Evolutionary conservation across 1,284 basidiomycete genomes (phyloP).

Genomic region (Cryptococcus sp.): DNA sequence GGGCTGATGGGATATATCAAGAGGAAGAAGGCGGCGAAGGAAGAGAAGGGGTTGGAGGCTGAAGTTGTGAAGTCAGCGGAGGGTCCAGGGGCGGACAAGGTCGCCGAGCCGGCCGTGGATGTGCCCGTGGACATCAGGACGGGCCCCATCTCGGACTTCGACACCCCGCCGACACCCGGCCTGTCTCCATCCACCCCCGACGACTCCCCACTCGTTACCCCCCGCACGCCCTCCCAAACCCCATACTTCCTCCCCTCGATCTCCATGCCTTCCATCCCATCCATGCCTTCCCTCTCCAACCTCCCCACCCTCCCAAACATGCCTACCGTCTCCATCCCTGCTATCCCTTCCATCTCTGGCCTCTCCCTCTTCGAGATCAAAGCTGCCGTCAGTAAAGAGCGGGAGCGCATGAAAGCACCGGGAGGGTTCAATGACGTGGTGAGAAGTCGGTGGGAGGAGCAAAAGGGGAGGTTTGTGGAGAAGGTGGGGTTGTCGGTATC

Average conservation of each 20-base stretch:
- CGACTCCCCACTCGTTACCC: constrained; percentile 44
- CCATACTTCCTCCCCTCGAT: constrained; percentile 18
- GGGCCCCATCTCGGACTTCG: too few relatives aligned
- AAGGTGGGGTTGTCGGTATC: background rate
- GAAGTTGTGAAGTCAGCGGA: background rate
- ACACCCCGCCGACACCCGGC: background rate
- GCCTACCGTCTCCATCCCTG: constrained; percentile 17
- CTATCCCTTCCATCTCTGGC: constrained; percentile 8
- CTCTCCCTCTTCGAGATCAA: constrained; percentile 14
- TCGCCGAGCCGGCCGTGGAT: background rate
- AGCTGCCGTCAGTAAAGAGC: constrained; percentile 12
- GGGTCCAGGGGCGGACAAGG: background rate
- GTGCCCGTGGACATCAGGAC: background rate
- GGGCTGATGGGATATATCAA: constrained; percentile 57
- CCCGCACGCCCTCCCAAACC: constrained; percentile 32
- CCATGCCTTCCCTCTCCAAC: constrained; percentile 7
- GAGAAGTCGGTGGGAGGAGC: constrained; percentile 36
- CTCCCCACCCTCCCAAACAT: constrained; percentile 12
- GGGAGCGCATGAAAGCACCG: background rate
- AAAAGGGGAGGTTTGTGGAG: constrained; percentile 30
- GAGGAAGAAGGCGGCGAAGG: constrained; percentile 27
- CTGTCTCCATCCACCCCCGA: constrained; percentile 27
- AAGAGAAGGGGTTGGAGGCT: background rate
- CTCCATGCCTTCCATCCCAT: constrained; percentile 14
- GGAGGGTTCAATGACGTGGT: constrained; percentile 37